Evolutionary conservation across 805 yeast species (phyloP).

Genomic region (Barnettozyma pratensis): DNA sequence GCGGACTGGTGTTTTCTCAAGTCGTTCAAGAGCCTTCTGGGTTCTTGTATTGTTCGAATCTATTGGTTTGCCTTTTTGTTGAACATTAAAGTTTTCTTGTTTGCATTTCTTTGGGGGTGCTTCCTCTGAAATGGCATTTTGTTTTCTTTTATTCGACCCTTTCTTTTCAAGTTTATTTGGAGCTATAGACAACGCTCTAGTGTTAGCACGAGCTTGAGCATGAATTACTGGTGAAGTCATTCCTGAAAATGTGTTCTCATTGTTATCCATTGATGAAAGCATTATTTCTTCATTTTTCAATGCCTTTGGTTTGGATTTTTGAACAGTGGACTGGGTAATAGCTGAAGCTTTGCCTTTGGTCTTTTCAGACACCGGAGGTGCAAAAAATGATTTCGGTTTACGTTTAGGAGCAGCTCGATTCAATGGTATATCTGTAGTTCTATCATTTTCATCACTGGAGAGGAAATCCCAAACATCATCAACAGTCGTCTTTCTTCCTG

Average conservation of each 20-base stretch:
- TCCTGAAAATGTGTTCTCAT: slow-evolving; percentile 11
- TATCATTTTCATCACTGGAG: slow-evolving; percentile 8
- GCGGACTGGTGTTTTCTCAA: background rate
- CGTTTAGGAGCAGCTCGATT: background rate
- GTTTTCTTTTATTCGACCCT: background rate
- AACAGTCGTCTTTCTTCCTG: background rate
- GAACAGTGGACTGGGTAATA: no score
- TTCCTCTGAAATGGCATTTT: background rate
- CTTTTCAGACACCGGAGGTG: no score
- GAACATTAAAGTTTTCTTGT: no score
- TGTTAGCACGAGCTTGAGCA: slow-evolving; percentile 14
- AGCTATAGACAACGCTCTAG: slow-evolving; percentile 9
- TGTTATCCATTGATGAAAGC: slow-evolving; percentile 8
- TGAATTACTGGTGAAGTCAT: slow-evolving; percentile 12
- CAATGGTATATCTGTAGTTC: background rate
- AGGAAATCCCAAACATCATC: slow-evolving; percentile 24
- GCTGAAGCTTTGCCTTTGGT: no score
- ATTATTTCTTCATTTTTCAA: slow-evolving; percentile 2
- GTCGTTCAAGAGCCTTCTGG: no score
- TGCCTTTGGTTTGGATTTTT: slow-evolving; percentile 3
- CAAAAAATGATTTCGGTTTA: no score
- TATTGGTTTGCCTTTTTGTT: background rate
- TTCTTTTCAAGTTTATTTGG: background rate
- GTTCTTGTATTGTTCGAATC: background rate
- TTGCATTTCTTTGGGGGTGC: background rate